Percentiles rank a stretch among this genome's conserved stretches.
phyloP scores from a whole-genome alignment of 306 rosid genomes.

The Luffa acutangula region DNA sequence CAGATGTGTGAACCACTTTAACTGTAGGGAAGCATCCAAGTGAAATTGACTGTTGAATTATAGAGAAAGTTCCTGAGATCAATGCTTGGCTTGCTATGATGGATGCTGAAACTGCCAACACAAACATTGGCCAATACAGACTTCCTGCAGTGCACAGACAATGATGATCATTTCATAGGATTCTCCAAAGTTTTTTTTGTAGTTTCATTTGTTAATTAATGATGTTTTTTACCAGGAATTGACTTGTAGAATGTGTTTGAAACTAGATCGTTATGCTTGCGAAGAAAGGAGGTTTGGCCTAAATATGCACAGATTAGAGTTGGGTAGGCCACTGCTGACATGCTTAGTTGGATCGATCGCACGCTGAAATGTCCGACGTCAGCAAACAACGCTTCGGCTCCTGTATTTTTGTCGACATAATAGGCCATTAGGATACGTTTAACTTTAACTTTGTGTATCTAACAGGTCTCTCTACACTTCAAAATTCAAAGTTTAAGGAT shows the following conservation, averaged over 20 bases:
- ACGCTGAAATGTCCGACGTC: slow-evolving; percentile 16
- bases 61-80: slow-evolving; percentile 15
- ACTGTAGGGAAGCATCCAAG: slow-evolving; percentile 19
- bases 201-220: too few species aligned
- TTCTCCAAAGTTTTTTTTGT: too few species aligned
- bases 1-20: slow-evolving; percentile 12
- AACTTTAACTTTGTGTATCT: too few species aligned
- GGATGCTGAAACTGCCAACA: slow-evolving; percentile 8
- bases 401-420: background rate
- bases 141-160: background rate
- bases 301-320: slow-evolving; percentile 9
- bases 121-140: slow-evolving; percentile 18
- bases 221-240: background rate
- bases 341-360: slow-evolving; percentile 9
- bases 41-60: slow-evolving; percentile 13
- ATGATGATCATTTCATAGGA: too few species aligned
- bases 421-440: too few species aligned
- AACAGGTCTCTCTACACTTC: too few species aligned
- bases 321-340: slow-evolving; percentile 5
- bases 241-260: slow-evolving; percentile 8
- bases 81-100: slow-evolving; percentile 16
- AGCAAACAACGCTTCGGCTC: slow-evolving; percentile 16
- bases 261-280: background rate
- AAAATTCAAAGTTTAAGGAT: too few species aligned
- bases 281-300: slow-evolving; percentile 20